Percentiles rank a stretch among this genome's conserved stretches.
Conservation (phyloP, 2,329 filamentous ascomycete genomes). For the Botrytis porri region DNA sequence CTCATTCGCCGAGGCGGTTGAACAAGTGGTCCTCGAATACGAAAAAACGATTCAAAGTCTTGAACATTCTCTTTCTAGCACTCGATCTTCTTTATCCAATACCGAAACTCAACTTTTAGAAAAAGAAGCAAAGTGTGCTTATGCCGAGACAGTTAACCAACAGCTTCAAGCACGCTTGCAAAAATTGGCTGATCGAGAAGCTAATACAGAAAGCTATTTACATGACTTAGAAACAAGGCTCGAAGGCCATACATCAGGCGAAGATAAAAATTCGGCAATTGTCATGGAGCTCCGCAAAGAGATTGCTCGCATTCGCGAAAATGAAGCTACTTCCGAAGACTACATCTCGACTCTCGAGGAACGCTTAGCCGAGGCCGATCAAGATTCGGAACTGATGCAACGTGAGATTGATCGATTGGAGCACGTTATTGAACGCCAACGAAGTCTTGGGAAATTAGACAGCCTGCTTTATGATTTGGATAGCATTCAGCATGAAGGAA, state of each 20-base stretch:
- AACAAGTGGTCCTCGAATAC: conserved; percentile 94
- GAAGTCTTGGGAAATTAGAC: conserved; percentile 91
- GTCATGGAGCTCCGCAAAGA: conserved; percentile 88
- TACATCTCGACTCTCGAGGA: conserved; percentile 98
- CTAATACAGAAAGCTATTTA: conserved; percentile 87
- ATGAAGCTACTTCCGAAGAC: conserved; percentile 85
- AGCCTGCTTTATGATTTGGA: conserved; percentile 90
- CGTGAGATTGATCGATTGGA: conserved; percentile 92
- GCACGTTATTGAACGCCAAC: conserved; percentile 90
- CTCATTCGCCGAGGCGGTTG: conserved; percentile 91
- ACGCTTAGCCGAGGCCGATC: conserved; percentile 89
- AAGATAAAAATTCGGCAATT: conserved; percentile 86
- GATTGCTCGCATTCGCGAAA: conserved; percentile 81
- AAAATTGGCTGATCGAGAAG: conserved; percentile 88
- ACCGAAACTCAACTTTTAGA: conserved; percentile 87
- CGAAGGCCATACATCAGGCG: conserved; percentile 84
- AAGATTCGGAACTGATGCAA: conserved; percentile 95
- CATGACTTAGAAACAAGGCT: conserved; percentile 88
- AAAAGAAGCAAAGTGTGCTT: conserved; percentile 90
- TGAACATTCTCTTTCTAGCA: conserved; percentile 87
- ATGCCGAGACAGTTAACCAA: conserved; percentile 85
- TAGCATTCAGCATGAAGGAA: conserved; percentile 62
- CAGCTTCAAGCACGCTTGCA: conserved; percentile 89
- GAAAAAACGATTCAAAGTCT: conserved; percentile 97
- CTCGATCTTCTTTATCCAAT: conserved; percentile 74